A percentile compares a stretch with the other conserved stretches of the same genome.
These are phyloP conservation scores for Lophiostoma macrostomum DNA, from an alignment of 495 filamentous ascomycete genomes.

Conservation along the genomic window DNA sequence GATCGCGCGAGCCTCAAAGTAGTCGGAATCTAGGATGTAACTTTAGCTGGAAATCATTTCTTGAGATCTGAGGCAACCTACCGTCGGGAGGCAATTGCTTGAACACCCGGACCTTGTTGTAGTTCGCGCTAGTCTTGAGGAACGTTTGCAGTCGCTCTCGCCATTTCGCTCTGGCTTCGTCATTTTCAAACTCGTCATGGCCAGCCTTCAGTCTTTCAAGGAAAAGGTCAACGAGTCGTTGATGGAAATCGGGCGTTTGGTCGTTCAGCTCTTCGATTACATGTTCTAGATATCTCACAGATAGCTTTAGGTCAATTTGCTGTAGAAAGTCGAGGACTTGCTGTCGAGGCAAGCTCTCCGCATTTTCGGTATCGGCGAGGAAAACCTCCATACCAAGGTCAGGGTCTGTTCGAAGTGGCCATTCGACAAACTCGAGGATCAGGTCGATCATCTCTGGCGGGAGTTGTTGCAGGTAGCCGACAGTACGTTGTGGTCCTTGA, in stretches of 20 bases:
- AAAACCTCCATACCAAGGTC: constrained; percentile 93
- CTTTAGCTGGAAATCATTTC: background rate
- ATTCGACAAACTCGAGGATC: constrained; percentile 85
- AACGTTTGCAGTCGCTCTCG: constrained; percentile 68
- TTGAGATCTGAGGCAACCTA: constrained; percentile 47
- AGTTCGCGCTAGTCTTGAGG: constrained; percentile 71
- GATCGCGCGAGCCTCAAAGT: constrained; percentile 87
- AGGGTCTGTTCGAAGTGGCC: constrained; percentile 72
- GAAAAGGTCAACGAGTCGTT: constrained; percentile 73
- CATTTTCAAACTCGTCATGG: constrained; percentile 43
- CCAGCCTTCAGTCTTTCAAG: constrained; percentile 56
- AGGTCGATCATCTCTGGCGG: constrained; percentile 85
- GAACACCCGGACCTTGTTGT: constrained; percentile 73
- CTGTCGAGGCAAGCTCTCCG: constrained; percentile 79
- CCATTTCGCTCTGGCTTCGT: constrained; percentile 54
- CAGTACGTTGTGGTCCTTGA: constrained; percentile 78
- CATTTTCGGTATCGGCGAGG: constrained; percentile 88
- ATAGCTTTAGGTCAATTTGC: constrained; percentile 63
- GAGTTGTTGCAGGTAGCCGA: constrained; percentile 86
- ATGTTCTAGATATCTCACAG: constrained; percentile 85
- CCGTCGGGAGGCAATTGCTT: constrained; percentile 73
- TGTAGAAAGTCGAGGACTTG: constrained; percentile 72
- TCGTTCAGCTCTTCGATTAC: constrained; percentile 85
- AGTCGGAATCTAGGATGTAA: constrained; percentile 62
- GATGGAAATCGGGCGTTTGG: constrained; percentile 79